Percentiles rank a stretch among this genome's conserved stretches.
These are phyloP conservation scores for Warburgia ugandensis DNA, from an alignment of 164 flowering plant genomes.

Conservation along the genomic window DNA sequence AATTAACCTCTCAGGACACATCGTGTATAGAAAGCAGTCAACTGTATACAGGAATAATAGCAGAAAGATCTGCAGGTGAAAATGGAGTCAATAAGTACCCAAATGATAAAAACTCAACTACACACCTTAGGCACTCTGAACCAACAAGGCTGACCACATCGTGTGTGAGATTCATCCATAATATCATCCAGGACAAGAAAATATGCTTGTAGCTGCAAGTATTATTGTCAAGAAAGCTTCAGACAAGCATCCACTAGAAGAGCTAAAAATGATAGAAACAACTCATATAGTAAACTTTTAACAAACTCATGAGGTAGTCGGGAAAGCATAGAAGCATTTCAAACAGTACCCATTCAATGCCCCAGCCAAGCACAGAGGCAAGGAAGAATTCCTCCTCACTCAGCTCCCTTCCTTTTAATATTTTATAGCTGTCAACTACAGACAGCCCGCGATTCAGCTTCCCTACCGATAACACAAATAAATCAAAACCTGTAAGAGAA, in stretches of 20 bases:
- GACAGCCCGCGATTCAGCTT: constrained; percentile 91
- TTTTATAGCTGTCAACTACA: constrained; percentile 78
- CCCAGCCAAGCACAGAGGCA: constrained; percentile 82
- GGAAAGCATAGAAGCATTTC: neutral
- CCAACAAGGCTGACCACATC: constrained; percentile 96
- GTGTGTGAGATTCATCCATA: constrained; percentile 80
- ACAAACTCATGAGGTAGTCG: neutral
- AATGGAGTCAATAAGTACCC: neutral
- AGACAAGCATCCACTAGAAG: constrained; percentile 3
- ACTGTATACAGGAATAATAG: too few relatives aligned
- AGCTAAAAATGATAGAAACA: constrained; percentile 4
- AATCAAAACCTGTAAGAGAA: neutral
- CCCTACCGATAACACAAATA: constrained; percentile 34
- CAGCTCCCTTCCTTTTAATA: constrained; percentile 63
- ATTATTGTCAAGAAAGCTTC: constrained; percentile 3
- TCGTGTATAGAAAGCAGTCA: too few relatives aligned
- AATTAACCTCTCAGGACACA: too few relatives aligned
- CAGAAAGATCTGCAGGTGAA: neutral
- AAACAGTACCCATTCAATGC: constrained; percentile 84
- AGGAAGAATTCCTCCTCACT: constrained; percentile 69
- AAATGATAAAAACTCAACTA: too few relatives aligned
- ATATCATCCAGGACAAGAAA: constrained; percentile 97
- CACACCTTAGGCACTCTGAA: constrained; percentile 71
- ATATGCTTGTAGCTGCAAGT: constrained; percentile 87
- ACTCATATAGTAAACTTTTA: too few relatives aligned